Conservation (phyloP, 306 rosid species). For the Erythrophleum fordii region DNA sequence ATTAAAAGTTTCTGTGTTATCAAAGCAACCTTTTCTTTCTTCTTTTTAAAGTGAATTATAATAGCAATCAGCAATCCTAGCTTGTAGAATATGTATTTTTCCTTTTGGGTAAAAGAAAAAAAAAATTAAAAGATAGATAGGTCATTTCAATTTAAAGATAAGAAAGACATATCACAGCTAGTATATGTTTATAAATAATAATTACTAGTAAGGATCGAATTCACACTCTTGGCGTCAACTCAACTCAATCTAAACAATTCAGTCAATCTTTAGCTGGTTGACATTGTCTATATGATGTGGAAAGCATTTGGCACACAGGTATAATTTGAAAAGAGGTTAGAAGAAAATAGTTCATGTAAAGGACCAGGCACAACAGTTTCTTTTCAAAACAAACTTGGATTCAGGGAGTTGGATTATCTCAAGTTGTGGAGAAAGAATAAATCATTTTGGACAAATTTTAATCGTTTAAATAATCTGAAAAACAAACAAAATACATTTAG, state of each 20-base stretch:
- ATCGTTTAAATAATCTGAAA: too few relatives aligned
- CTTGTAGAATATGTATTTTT: background rate
- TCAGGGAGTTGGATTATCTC: too few relatives aligned
- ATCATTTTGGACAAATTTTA: too few relatives aligned
- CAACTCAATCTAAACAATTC: background rate
- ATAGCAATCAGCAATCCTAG: background rate
- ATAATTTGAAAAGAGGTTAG: constrained; percentile 27
- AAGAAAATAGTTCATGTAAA: background rate
- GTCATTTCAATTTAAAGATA: background rate
- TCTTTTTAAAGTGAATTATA: background rate
- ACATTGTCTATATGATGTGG: background rate
- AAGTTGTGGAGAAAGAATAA: too few relatives aligned
- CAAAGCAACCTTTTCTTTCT: background rate
- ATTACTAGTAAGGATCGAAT: background rate
- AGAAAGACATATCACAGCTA: background rate
- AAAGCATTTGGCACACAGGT: constrained; percentile 24
- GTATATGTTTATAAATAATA: too few relatives aligned
- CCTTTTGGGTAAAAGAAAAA: too few relatives aligned
- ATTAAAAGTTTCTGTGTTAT: too few relatives aligned
- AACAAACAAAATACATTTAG: too few relatives aligned
- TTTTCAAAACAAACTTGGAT: too few relatives aligned
- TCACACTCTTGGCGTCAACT: background rate
- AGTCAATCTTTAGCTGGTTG: background rate
- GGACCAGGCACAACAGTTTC: constrained; percentile 22
- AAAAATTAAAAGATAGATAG: background rate